phyloP scores from a whole-genome alignment of 108 stramenopile genomes.

The Pseudonitzschia multiseries region DNA sequence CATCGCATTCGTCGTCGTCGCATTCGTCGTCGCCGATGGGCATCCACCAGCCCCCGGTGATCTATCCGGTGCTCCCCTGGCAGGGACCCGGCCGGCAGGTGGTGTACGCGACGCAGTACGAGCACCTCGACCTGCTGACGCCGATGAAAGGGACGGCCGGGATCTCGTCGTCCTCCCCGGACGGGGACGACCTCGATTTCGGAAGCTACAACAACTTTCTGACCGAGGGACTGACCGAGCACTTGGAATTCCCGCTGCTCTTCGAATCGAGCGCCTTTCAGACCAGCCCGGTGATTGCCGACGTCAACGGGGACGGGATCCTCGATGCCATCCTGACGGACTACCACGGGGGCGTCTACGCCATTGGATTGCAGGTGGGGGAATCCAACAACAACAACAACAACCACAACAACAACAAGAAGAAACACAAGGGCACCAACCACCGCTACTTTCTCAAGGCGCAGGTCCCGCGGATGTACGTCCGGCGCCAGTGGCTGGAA shows the following conservation, averaged over 20 bases:
- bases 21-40: not conserved
- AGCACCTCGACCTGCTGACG: constrained; percentile 77
- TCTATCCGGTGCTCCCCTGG: constrained; percentile 73
- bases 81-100: constrained; percentile 78
- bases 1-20: too few species aligned
- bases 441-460: constrained; percentile 60
- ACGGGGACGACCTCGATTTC: not conserved
- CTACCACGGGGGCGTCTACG: constrained; percentile 77
- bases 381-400: not conserved
- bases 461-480: constrained; percentile 61
- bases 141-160: constrained; percentile 24
- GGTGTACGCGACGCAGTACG: constrained; percentile 67
- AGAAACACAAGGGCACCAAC: too few species aligned
- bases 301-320: constrained; percentile 75
- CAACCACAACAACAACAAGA: too few species aligned
- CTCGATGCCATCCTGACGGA: constrained; percentile 70
- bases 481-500: constrained; percentile 72
- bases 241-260: constrained; percentile 73
- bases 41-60: constrained; percentile 57
- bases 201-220: constrained; percentile 19
- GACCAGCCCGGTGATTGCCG: constrained; percentile 62
- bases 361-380: constrained; percentile 58
- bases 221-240: constrained; percentile 63
- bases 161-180: not conserved
- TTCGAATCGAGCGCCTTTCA: constrained; percentile 74